phyloP scores from a whole-genome alignment of 2,329 filamentous ascomycete genomes.

The Colletotrichum musae region DNA sequence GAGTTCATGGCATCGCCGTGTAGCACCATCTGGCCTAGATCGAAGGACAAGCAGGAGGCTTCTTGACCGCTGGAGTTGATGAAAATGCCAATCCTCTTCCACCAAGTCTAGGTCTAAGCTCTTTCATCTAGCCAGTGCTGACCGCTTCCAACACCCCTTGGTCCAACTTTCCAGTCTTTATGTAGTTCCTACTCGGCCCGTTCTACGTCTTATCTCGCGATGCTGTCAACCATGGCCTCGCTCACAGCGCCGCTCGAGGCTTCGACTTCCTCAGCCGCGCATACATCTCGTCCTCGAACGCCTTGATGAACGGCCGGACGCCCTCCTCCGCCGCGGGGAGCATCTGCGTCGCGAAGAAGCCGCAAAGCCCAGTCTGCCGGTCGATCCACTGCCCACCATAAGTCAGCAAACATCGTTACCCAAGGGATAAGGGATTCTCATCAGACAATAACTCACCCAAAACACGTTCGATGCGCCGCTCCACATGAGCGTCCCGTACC shows the following conservation, averaged over 20 bases:
- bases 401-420: background rate
- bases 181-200: too few relatives aligned
- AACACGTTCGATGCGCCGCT: slow-evolving; percentile 61
- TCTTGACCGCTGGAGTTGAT: too few relatives aligned
- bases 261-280: slow-evolving; percentile 42
- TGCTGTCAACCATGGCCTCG: background rate
- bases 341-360: slow-evolving; percentile 59
- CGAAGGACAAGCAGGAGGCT: too few relatives aligned
- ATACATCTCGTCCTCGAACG: slow-evolving; percentile 59
- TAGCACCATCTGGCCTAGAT: too few relatives aligned
- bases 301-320: slow-evolving; percentile 50
- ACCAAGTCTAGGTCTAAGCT: too few relatives aligned
- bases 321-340: slow-evolving; percentile 56
- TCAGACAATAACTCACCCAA: slow-evolving; percentile 57
- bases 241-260: slow-evolving; percentile 8
- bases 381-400: slow-evolving; percentile 47
- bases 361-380: slow-evolving; percentile 55
- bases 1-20: too few relatives aligned
- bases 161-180: too few relatives aligned
- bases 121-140: too few relatives aligned
- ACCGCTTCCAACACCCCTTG: too few relatives aligned
- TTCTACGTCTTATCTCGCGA: too few relatives aligned
- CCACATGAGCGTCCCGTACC: slow-evolving; percentile 58
- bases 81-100: too few relatives aligned
- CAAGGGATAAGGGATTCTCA: background rate